Evolutionary conservation across 352 stramenopile species (phyloP), one percentile per base, ranked within the genome.

Genomic region (Phytophthora agathidicida): DNA sequence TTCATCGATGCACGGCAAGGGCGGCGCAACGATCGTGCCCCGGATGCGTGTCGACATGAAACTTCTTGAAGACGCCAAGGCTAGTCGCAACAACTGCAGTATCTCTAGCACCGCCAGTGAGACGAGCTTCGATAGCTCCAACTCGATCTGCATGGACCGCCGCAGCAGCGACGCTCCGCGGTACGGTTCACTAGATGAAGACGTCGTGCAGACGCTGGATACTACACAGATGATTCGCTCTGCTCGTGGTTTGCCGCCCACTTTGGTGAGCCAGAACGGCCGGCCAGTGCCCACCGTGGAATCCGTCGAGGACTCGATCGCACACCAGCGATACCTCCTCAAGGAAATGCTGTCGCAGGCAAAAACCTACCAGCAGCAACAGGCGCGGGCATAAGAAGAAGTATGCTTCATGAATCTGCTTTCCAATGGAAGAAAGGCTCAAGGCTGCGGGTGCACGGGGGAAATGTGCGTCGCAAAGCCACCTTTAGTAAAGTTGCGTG

Each of bases 301-400:
- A 62, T 19, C 63, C 16, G 67, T 89, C 26, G 77, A 89, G 50
- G 65, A 83, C 28, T 88, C 76, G 28, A 86, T 90, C 47, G 80
- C 80, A 8, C 77, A 90, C 33, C 80, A 90, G 56, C 65, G 76
- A 8, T 70, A 77, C 37, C 22, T 90, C 38, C 72, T 90, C 19
- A 51, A 87, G 37, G 73, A 88, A 68, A 90, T 90, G 77, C 70
- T 90, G 51, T 64, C 58, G 22, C 73, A 84, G 55, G 78, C 78
- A 45, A 80, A 77, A 49, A 56, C 66, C 13, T 74, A 74, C 27
- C 68, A 74, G 16, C 58, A 71, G 11, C 62, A 73, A 33, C 54
- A 74, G 27, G 22, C 63, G 38, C 27, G 47, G 36, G 26, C 59
- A 38, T 68, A 49, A 52, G 37, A 32, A 30, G 17, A n/a, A n/a